Evolutionary conservation across 139 green algal species (phyloP), one percentile per base, ranked within the genome.

Genomic region (Spirogloea muscicola): DNA sequence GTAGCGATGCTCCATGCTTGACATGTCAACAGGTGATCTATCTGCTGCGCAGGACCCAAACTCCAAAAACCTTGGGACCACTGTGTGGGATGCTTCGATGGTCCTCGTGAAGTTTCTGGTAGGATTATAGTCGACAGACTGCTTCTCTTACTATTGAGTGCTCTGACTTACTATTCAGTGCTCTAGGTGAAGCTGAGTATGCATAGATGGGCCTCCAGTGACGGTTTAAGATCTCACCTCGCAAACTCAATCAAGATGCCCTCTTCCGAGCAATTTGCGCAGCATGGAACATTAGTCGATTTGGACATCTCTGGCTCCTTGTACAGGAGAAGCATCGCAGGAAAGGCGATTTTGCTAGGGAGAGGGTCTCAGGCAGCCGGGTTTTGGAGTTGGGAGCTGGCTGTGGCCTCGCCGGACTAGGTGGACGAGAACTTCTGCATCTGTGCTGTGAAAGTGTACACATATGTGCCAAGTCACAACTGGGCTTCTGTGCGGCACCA

Each of bases 1-100:
- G 31, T 57, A 13, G 37, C 18, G 25, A 29, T 62, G 2, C 10
- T 29, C 40, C 16, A 9, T 49, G 68, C n/a, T n/a, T n/a, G n/a
- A n/a, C n/a, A n/a, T n/a, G n/a, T n/a, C n/a, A n/a, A n/a, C n/a
- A n/a, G n/a, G n/a, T n/a, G n/a, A n/a, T n/a, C n/a, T n/a, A n/a
- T n/a, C n/a, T n/a, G n/a, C n/a, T n/a, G n/a, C n/a, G n/a, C 91
- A 96, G 68, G 88, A 96, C 69, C 91, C 91, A 0, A 87, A 81
- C 68, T 89, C 84, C 0, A 60, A 90, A 40, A 88, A 96, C 76
- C 76, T 96, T 39, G 91, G 91, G 18, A 96, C 88, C 1, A 96
- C 91, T 3, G 91, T 96, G 1, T 96, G 91, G 91, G 91, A 96
- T 67, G 88, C 90, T 1, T 91, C 84, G 42, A 94, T 96, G 1